Evolutionary conservation across 352 stramenopile species (phyloP).

Genomic region (Pythium sp.): DNA sequence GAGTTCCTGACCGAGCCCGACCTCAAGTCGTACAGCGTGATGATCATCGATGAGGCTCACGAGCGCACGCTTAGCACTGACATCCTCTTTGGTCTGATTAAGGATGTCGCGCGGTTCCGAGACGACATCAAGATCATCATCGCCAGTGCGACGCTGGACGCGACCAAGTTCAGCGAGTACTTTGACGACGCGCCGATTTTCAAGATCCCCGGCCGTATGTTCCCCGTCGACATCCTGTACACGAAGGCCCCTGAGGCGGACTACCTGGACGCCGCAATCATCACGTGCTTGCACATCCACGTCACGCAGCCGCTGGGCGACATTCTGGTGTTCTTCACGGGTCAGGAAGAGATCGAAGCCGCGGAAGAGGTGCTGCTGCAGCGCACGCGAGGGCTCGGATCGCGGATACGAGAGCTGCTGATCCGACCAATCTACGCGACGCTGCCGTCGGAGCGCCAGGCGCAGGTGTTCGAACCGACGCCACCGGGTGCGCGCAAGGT

Average conservation of each 20-base stretch:
- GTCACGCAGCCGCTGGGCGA: constrained; percentile 97
- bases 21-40: constrained; percentile 95
- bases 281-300: constrained; percentile 99
- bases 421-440: constrained; percentile 99
- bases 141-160: constrained; percentile 95
- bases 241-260: constrained; percentile 98
- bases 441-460: constrained; percentile 97
- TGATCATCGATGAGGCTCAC: constrained; percentile 99
- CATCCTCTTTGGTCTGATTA: constrained; percentile 99
- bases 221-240: constrained; percentile 97
- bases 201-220: constrained; percentile 97
- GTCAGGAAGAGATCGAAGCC: constrained; percentile 99
- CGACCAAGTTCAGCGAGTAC: constrained; percentile 98
- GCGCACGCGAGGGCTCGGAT: constrained; percentile 92
- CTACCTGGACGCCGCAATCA: constrained; percentile 98
- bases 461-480: constrained; percentile 99
- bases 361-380: constrained; percentile 95
- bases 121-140: constrained; percentile 99
- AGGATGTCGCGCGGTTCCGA: constrained; percentile 96
- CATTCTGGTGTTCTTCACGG: constrained; percentile 99
- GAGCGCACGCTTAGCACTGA: constrained; percentile 98
- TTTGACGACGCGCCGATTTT: constrained; percentile 99
- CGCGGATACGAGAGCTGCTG: constrained; percentile 97
- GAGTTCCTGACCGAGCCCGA: constrained; percentile 98
- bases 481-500: constrained; percentile 96